These are phyloP conservation scores for Earliella scabrosa DNA, from an alignment of 1,284 basidiomycete species.

Conservation along the genomic window DNA sequence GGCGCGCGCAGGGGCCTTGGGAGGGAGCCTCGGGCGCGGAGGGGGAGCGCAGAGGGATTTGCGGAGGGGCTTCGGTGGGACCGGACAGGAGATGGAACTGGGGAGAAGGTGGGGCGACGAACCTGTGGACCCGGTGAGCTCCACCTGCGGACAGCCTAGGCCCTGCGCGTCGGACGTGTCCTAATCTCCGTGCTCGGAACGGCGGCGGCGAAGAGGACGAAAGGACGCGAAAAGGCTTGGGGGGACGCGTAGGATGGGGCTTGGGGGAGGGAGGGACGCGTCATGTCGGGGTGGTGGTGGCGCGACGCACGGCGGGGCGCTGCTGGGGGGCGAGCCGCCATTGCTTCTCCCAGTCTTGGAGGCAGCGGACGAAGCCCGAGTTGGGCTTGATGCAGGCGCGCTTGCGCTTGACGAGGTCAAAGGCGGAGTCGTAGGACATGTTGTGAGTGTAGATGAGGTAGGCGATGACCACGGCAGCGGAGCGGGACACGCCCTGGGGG, in stretches of 20 bases:
- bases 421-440: slow-evolving; percentile 70
- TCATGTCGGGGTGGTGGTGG: slow-evolving; percentile 25
- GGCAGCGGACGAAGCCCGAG: slow-evolving; percentile 48
- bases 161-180: background rate
- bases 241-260: background rate
- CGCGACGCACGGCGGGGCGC: slow-evolving; percentile 24
- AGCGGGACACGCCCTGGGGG: slow-evolving; percentile 66
- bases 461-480: slow-evolving; percentile 67
- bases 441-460: slow-evolving; percentile 67
- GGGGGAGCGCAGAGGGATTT: background rate
- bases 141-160: background rate
- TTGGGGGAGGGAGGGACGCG: background rate
- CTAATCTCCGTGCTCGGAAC: background rate
- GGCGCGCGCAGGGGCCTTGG: background rate
- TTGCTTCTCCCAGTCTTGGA: slow-evolving; percentile 33
- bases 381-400: slow-evolving; percentile 76
- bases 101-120: background rate
- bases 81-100: background rate
- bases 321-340: slow-evolving; percentile 22
- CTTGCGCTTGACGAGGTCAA: slow-evolving; percentile 57
- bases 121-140: background rate
- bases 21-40: background rate
- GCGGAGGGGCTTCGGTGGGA: background rate
- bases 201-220: background rate
- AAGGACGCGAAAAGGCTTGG: background rate